Evolutionary conservation across 805 yeast genomes (phyloP).

Genomic region (Zygotorulaspora chibaensis): DNA sequence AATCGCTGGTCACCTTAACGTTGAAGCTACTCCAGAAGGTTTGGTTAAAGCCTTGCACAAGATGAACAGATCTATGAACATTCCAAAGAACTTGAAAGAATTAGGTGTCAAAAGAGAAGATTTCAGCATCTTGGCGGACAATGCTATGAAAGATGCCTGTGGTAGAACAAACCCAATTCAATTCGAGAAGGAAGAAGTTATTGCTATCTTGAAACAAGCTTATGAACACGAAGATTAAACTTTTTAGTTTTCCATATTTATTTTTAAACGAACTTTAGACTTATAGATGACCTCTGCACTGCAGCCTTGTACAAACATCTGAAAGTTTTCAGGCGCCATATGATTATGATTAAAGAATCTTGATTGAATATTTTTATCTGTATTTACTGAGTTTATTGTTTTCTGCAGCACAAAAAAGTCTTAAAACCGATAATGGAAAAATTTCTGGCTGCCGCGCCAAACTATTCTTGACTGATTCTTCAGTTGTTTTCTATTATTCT

Average conservation of each 20-base stretch:
- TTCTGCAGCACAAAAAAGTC: too few relatives aligned
- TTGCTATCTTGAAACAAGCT: slow-evolving; percentile 18
- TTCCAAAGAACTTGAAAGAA: slow-evolving; percentile 22
- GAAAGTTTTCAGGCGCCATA: too few relatives aligned
- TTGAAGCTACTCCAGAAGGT: slow-evolving; percentile 16
- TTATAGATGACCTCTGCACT: not conserved
- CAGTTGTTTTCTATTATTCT: too few relatives aligned
- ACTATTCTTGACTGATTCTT: too few relatives aligned
- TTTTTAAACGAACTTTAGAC: not conserved
- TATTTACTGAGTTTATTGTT: too few relatives aligned
- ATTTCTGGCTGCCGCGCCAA: too few relatives aligned
- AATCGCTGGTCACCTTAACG: slow-evolving; percentile 20
- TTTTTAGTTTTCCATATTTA: not conserved
- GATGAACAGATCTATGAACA: slow-evolving; percentile 15
- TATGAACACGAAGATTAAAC: slow-evolving; percentile 7
- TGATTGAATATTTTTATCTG: too few relatives aligned
- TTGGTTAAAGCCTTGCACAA: slow-evolving; percentile 15
- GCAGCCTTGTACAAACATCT: not conserved
- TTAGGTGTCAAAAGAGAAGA: slow-evolving; percentile 22
- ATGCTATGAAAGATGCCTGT: slow-evolving; percentile 27
- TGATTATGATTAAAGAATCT: too few relatives aligned
- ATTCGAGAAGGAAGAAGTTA: slow-evolving; percentile 23
- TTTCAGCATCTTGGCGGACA: slow-evolving; percentile 20
- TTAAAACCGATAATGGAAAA: too few relatives aligned
- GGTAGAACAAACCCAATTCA: slow-evolving; percentile 22